Evolutionary conservation across 371 early-diverging fungal genomes (phyloP).

Genomic region (Mucor lusitanicus): DNA sequence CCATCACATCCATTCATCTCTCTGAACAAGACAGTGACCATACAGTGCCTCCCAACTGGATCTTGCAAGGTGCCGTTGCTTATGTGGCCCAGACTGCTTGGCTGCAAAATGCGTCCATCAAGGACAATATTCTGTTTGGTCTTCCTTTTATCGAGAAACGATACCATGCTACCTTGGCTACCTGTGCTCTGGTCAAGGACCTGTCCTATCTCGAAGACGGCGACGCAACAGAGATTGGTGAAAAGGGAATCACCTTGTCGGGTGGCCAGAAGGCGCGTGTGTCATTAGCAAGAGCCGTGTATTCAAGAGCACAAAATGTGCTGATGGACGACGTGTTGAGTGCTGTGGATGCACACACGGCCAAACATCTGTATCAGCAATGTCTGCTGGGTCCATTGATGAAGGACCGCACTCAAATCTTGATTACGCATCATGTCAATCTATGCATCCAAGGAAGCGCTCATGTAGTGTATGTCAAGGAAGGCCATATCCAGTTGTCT

Average conservation of each 20-base stretch:
- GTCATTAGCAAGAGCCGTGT: constrained; percentile 83
- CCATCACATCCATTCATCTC: constrained; percentile 1
- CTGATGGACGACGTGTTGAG: constrained; percentile 85
- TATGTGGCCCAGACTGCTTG: constrained; percentile 65
- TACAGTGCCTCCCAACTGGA: constrained; percentile 17
- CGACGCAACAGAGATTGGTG: constrained; percentile 93
- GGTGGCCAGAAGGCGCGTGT: constrained; percentile 85
- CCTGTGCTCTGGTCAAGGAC: constrained; percentile 58
- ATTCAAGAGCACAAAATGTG: constrained; percentile 71
- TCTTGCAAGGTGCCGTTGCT: constrained; percentile 23
- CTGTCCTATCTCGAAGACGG: constrained; percentile 70
- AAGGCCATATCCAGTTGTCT: constrained; percentile 51
- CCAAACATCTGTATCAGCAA: constrained; percentile 72
- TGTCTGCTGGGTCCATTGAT: constrained; percentile 76
- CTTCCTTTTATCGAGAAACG: constrained; percentile 45
- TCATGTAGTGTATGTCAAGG: constrained; percentile 64
- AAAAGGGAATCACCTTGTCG: constrained; percentile 78
- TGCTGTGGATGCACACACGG: constrained; percentile 88
- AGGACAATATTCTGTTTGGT: constrained; percentile 63
- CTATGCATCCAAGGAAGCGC: constrained; percentile 71
- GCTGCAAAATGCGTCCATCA: constrained; percentile 83
- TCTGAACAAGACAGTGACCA: constrained; percentile 11
- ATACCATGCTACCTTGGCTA: constrained; percentile 62
- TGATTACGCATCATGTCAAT: constrained; percentile 89
- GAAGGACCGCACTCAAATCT: constrained; percentile 74